Conservation (phyloP, 73 alveolate genomes). For the Paramecium pentaurelia region DNA sequence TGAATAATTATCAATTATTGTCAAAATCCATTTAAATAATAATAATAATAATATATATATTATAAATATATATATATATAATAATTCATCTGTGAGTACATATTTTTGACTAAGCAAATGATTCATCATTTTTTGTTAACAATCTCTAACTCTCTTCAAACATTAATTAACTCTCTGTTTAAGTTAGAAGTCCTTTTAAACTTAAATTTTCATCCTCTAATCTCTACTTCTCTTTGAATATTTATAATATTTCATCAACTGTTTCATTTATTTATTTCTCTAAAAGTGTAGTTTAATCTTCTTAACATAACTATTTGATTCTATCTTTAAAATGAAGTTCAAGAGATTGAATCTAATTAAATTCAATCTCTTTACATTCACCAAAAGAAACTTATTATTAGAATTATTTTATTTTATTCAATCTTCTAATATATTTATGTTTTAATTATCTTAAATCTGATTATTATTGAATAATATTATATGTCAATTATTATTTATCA, state of each 20-base stretch:
- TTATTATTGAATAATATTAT: neutral
- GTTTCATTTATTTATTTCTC: neutral
- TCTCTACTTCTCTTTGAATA: neutral
- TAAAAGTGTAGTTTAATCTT: neutral
- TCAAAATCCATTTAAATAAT: too few relatives aligned
- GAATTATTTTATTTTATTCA: neutral
- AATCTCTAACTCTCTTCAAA: neutral
- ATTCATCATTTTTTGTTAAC: neutral
- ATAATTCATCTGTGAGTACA: conserved; percentile 12
- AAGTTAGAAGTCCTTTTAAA: neutral
- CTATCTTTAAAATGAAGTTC: neutral
- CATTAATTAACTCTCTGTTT: neutral
- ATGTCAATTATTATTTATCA: neutral
- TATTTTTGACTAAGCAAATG: neutral
- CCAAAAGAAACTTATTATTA: neutral
- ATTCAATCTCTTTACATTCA: neutral
- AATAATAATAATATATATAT: too few relatives aligned
- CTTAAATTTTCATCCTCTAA: neutral
- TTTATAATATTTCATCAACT: neutral
- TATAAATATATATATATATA: neutral
- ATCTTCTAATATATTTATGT: neutral
- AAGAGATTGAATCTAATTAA: neutral
- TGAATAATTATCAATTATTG: neutral
- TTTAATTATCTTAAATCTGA: neutral
- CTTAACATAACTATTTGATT: neutral